phyloP scores from a whole-genome alignment of 805 yeast species.

The Sugiyamaella smithiae region DNA sequence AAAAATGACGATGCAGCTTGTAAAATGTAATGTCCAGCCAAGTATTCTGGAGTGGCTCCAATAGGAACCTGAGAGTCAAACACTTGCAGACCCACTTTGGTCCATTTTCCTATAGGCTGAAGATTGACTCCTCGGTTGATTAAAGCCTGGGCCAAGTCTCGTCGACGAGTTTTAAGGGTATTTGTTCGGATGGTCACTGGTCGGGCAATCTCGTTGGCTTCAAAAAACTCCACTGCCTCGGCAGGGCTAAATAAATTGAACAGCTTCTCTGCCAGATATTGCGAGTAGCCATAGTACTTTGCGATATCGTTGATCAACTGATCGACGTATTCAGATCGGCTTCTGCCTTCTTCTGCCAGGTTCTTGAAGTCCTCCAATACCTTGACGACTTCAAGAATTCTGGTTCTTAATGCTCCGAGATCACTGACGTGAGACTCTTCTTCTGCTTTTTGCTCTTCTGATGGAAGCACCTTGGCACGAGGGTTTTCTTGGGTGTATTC shows the following conservation, averaged over 20 bases:
- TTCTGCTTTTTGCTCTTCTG: conserved; percentile 55
- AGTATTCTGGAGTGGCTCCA: conserved; percentile 98
- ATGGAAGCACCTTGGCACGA: conserved; percentile 62
- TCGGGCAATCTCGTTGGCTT: conserved; percentile 95
- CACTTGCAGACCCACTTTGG: conserved; percentile 95
- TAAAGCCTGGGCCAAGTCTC: conserved; percentile 91
- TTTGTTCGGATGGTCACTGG: conserved; percentile 98
- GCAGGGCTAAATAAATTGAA: conserved; percentile 89
- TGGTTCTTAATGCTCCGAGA: conserved; percentile 77
- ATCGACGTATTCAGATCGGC: conserved; percentile 77
- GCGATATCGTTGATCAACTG: conserved; percentile 83
- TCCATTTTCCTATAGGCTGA: conserved; percentile 97
- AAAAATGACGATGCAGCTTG: conserved; percentile 98
- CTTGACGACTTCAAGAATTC: conserved; percentile 93
- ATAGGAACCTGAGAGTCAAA: conserved; percentile 99
- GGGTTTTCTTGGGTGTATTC: conserved; percentile 25
- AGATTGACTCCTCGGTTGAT: conserved; percentile 96
- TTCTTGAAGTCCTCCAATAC: conserved; percentile 87
- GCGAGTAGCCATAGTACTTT: conserved; percentile 90
- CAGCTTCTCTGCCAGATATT: conserved; percentile 88
- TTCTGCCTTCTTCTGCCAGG: conserved; percentile 78
- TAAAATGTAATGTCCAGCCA: conserved; percentile 95
- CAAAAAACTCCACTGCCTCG: conserved; percentile 97
- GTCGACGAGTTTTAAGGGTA: conserved; percentile 88
- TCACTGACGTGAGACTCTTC: conserved; percentile 58